phyloP scores from a whole-genome alignment of 352 stramenopile species.

The Aphanomyces cochlioides region DNA sequence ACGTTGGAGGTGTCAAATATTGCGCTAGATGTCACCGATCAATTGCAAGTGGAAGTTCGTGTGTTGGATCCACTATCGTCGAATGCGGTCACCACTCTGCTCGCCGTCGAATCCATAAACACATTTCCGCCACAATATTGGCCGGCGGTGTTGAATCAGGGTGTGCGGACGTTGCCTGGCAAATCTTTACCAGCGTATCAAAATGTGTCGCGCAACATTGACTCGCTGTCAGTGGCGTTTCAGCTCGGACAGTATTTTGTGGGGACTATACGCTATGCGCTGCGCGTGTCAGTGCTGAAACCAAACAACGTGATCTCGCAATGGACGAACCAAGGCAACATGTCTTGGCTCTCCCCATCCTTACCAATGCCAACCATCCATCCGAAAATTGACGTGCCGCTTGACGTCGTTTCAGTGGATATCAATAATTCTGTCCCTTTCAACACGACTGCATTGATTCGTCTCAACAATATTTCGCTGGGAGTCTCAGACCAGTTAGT shows the following conservation, averaged over 20 bases:
- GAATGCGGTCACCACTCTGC: no score
- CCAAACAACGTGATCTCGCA: slow-evolving; percentile 54
- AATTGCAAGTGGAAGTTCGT: no score
- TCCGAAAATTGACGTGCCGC: slow-evolving; percentile 36
- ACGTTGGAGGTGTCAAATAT: slow-evolving; percentile 33
- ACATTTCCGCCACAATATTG: no score
- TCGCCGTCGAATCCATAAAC: no score
- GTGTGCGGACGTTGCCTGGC: no score
- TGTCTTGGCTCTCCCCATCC: slow-evolving; percentile 58
- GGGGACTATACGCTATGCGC: slow-evolving; percentile 16
- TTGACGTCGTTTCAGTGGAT: slow-evolving; percentile 70
- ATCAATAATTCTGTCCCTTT: slow-evolving; percentile 56
- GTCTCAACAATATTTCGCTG: slow-evolving; percentile 60
- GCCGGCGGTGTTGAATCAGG: no score
- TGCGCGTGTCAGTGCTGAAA: slow-evolving; percentile 65
- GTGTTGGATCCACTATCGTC: no score
- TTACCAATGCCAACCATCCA: no score
- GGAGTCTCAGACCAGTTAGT: slow-evolving; percentile 53
- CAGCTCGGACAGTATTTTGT: no score
- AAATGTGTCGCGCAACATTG: no score
- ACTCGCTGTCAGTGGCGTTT: no score
- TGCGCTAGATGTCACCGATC: slow-evolving; percentile 34
- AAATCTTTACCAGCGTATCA: no score
- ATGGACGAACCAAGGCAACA: slow-evolving; percentile 74
- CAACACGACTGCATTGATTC: slow-evolving; percentile 50